phyloP scores from a whole-genome alignment of 2,329 filamentous ascomycete species.

The Bipolaris cookei region DNA sequence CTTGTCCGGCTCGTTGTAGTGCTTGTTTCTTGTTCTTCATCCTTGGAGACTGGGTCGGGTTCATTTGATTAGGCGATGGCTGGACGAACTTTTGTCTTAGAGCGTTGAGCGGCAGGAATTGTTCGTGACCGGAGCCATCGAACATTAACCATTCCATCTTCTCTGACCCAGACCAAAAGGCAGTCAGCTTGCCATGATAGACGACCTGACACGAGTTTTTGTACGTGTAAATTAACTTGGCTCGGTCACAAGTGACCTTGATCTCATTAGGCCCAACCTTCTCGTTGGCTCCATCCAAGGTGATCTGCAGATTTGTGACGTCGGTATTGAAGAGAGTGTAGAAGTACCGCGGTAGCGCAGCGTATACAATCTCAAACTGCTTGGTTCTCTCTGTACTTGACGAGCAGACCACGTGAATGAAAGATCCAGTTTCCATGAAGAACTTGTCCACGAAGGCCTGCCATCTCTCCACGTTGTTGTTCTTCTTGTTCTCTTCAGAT shows the following conservation, averaged over 20 bases:
- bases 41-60: conserved; percentile 63
- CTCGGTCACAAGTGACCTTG: conserved; percentile 75
- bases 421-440: conserved; percentile 78
- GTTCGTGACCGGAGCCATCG: conserved; percentile 74
- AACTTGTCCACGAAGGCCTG: conserved; percentile 78
- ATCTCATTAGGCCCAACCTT: conserved; percentile 67
- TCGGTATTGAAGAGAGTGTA: conserved; percentile 84
- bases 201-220: conserved; percentile 81
- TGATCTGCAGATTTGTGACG: conserved; percentile 82
- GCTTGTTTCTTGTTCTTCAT: conserved; percentile 61
- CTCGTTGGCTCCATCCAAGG: conserved; percentile 73
- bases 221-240: conserved; percentile 89
- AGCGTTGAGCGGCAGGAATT: conserved; percentile 76
- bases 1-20: conserved; percentile 28
- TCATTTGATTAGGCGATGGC: conserved; percentile 54
- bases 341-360: conserved; percentile 86
- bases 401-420: conserved; percentile 71
- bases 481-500: conserved; percentile 17
- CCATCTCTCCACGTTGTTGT: conserved; percentile 77
- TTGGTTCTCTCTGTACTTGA: conserved; percentile 68
- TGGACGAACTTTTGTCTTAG: conserved; percentile 56
- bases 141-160: conserved; percentile 89
- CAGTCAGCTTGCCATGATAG: conserved; percentile 76
- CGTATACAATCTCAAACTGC: conserved; percentile 83
- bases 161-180: conserved; percentile 76